phyloP scores from a whole-genome alignment of 192 early-diverging fungal species.

The Funneliformis mosseae region DNA sequence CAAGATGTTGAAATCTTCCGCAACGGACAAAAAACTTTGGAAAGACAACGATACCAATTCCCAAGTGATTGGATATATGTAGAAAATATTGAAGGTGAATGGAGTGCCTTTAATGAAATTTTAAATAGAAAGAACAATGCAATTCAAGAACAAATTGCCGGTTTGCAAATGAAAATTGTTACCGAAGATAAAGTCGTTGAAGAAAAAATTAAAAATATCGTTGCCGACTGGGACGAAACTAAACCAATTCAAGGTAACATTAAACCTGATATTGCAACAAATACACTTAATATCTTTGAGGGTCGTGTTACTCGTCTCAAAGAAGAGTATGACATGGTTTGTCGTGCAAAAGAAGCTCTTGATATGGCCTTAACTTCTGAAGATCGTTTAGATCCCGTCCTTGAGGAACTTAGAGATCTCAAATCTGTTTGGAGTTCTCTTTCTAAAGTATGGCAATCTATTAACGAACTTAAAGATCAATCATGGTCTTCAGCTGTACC shows the following conservation, averaged over 20 bases:
- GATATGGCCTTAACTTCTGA: constrained; percentile 77
- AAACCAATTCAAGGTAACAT: constrained; percentile 96
- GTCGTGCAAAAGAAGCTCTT: constrained; percentile 91
- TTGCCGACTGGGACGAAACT: constrained; percentile 89
- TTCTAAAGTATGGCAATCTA: constrained; percentile 76
- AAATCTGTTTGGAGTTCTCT: constrained; percentile 92
- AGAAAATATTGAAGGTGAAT: constrained; percentile 96
- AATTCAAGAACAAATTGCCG: constrained; percentile 94
- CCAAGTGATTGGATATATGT: constrained; percentile 94
- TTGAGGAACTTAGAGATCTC: constrained; percentile 91
- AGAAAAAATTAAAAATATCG: constrained; percentile 77
- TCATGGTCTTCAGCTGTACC: constrained; percentile 85
- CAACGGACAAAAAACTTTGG: constrained; percentile 88
- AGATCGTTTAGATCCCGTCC: constrained; percentile 75
- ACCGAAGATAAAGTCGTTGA: constrained; percentile 89
- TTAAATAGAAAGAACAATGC: constrained; percentile 84
- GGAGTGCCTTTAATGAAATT: constrained; percentile 97
- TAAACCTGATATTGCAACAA: constrained; percentile 81
- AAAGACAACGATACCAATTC: constrained; percentile 92
- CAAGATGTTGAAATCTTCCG: constrained; percentile 87
- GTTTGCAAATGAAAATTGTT: constrained; percentile 92
- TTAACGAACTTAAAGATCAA: constrained; percentile 85
- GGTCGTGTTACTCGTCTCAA: constrained; percentile 75
- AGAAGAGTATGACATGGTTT: constrained; percentile 85
- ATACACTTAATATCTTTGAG: constrained; percentile 83